Base-by-base conservation (phyloP, 371 early-diverging fungal species). In the Rhizopus sp. region DNA sequence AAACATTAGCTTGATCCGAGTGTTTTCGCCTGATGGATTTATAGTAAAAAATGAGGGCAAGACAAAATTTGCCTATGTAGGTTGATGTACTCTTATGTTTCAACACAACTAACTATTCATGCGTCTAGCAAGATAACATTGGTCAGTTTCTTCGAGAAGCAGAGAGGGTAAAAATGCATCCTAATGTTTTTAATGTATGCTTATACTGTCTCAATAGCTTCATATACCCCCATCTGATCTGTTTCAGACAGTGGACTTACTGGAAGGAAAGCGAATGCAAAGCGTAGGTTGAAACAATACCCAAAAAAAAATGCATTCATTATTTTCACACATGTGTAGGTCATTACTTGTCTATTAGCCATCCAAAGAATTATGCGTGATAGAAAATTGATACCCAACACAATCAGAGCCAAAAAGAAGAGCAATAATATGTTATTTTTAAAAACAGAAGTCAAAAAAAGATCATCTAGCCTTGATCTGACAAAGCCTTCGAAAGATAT, bases 201-300 rank as follows among this genome's bases (percentile, higher is more conserved):
- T 44, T 15, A 52, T 10, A 16, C 8, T 31, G n/a, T n/a, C 15
- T 34, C 12, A 34, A 9, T 70, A 84, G 77, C 79, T 91, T 47
- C 93, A 92, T n/a, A 72, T 94, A 39, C 81, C 88, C 48, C 85
- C 88, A 58, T 80, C 90, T 32, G 94, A 96, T 62, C 67, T 95
- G 50, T 97, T 97, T 71, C 90, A 94, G 66, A 96, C 98, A 0
- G 89, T 91, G 4, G 98, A 97, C 68, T 70, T 97, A 30, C 91
- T 88, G 64, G 96, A 97, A 56, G 92, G 83, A 49, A 94, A 92
- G 63, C 86, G 95, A 70, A 88, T 96, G 85, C 80, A 77, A 15
- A 88, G 86, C 60, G 92, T 92, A 75, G 59, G 66, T 47, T 42
- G 7, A 29, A n/a, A 23, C 2, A 23, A 23, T 2, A 44, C 50